Conservation (phyloP, 441 rosid genomes). For the Gossypium gossypioides region DNA sequence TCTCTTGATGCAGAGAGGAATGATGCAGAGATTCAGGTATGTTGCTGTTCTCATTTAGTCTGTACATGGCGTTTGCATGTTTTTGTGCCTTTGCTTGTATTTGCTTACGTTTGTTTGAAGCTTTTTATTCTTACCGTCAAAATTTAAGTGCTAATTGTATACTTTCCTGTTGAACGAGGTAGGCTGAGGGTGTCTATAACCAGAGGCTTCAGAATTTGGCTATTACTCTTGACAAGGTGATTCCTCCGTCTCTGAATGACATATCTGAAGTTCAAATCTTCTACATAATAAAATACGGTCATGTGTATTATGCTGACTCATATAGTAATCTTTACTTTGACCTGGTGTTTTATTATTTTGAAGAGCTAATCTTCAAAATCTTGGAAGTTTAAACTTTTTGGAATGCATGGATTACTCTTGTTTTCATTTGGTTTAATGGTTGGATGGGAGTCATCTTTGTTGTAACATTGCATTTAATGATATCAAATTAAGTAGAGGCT, state of each 20-base stretch:
- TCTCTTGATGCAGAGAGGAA: constrained; percentile 84
- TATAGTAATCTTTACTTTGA: neutral
- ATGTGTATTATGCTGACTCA: neutral
- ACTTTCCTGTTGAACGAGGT: constrained; percentile 19
- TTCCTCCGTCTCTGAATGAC: constrained; percentile 11
- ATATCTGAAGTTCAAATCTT: neutral
- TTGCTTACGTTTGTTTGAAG: neutral
- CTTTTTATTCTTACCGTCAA: constrained; percentile 15
- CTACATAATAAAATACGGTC: neutral
- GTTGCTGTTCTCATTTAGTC: constrained; percentile 13
- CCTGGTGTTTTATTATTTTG: neutral
- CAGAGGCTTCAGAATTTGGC: constrained; percentile 99
- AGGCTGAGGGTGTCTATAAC: constrained; percentile 99
- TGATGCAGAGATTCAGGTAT: constrained; percentile 98
- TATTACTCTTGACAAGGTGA: constrained; percentile 93
- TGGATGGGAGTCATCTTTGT: neutral
- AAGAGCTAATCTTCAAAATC: neutral
- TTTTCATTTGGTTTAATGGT: neutral
- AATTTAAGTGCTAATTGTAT: constrained; percentile 14
- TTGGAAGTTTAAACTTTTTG: neutral
- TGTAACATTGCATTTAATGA: neutral
- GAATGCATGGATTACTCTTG: neutral
- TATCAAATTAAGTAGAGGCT: neutral
- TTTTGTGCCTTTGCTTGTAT: neutral
- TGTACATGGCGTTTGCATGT: neutral